A percentile compares a stretch with the other conserved stretches of the same genome.
Evolutionary conservation across 2,329 filamentous ascomycete species (phyloP).

Genomic region (Botryotinia calthae): DNA sequence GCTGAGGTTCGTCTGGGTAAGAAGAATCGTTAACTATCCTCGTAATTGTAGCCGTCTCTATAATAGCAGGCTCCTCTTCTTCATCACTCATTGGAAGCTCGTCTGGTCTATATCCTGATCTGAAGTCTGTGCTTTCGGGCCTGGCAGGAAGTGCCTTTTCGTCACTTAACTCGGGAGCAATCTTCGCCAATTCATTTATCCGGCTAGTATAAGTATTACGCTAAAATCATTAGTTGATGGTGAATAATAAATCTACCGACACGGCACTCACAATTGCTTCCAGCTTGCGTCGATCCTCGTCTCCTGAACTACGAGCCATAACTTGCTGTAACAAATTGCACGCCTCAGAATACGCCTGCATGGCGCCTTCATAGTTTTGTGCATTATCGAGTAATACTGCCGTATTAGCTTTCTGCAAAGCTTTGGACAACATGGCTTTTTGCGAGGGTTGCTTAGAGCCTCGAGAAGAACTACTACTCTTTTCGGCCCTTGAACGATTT

Average conservation of each 20-base stretch:
- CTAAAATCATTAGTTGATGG: conserved; percentile 46
- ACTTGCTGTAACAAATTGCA: conserved; percentile 86
- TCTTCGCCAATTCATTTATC: conserved; percentile 79
- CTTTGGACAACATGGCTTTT: conserved; percentile 95
- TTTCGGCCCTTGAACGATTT: conserved; percentile 47
- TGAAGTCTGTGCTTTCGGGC: conserved; percentile 61
- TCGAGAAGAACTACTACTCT: conserved; percentile 44
- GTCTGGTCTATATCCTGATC: conserved; percentile 37
- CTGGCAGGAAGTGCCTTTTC: conserved; percentile 75
- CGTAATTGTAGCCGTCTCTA: conserved; percentile 53
- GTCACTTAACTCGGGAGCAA: conserved; percentile 56
- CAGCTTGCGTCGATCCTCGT: conserved; percentile 85
- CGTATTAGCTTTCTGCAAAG: conserved; percentile 91
- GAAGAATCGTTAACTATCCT: conserved; percentile 48
- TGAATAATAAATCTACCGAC: neutral
- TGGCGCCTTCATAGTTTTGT: conserved; percentile 87
- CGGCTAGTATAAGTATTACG: conserved; percentile 86
- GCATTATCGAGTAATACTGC: conserved; percentile 95
- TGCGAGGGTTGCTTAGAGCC: conserved; percentile 61
- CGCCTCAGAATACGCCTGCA: conserved; percentile 87
- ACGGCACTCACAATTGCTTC: conserved; percentile 78
- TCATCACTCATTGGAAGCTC: conserved; percentile 40
- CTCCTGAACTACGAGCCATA: conserved; percentile 75
- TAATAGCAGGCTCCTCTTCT: conserved; percentile 46
- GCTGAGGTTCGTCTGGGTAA: conserved; percentile 29